phyloP scores from a whole-genome alignment of 2,329 filamentous ascomycete species.

The Diplodia scrobiculata region DNA sequence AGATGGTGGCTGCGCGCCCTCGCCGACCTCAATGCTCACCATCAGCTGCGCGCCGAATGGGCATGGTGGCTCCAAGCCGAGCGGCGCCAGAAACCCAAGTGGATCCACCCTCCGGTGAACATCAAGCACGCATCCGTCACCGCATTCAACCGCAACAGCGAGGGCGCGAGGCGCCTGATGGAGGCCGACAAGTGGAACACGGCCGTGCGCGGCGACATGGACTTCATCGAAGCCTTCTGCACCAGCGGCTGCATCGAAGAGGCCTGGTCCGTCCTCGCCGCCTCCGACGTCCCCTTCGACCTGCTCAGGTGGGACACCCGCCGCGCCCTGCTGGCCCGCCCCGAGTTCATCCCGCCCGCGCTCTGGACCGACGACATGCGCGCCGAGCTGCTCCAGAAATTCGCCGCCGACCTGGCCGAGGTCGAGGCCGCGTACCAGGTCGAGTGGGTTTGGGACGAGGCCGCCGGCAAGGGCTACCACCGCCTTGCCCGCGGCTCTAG shows the following conservation, averaged over 20 bases:
- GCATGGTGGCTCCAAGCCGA: background rate
- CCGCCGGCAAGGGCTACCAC: background rate
- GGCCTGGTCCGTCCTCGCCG: constrained; percentile 7
- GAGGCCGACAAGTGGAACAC: constrained; percentile 3
- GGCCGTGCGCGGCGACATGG: background rate
- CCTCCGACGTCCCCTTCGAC: background rate
- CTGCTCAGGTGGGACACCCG: background rate
- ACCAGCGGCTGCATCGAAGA: background rate
- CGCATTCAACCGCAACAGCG: background rate
- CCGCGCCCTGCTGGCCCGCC: constrained; percentile 2
- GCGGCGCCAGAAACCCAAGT: background rate
- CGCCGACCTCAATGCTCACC: background rate
- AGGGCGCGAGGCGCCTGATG: background rate
- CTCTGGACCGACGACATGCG: constrained; percentile 7
- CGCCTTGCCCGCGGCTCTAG: background rate
- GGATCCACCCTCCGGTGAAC: background rate
- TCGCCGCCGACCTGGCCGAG: background rate
- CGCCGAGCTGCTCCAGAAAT: background rate
- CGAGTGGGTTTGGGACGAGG: constrained; percentile 21
- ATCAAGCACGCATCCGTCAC: too few species aligned
- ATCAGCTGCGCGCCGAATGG: constrained; percentile 3
- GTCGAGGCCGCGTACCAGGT: constrained; percentile 3
- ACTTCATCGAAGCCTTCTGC: constrained; percentile 5
- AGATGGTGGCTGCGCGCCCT: background rate
- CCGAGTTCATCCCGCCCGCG: background rate